These are phyloP conservation scores for Aspergillus sp. DNA, from an alignment of 2,329 filamentous ascomycete genomes.

Conservation along the genomic window DNA sequence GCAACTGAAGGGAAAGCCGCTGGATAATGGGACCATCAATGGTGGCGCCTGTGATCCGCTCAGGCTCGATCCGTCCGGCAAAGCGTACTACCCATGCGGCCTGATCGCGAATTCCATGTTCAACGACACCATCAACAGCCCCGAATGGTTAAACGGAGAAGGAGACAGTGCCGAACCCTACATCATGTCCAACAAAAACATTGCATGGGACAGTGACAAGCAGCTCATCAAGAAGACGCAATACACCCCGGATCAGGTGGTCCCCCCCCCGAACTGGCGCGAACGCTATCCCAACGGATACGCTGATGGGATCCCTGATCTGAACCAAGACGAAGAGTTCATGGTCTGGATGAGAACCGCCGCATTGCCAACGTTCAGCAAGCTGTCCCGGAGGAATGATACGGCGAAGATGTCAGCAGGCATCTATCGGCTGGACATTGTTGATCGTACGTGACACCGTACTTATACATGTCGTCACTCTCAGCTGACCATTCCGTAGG, in stretches of 20 bases:
- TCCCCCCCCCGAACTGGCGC: constrained; percentile 85
- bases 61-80: constrained; percentile 51
- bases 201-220: constrained; percentile 83
- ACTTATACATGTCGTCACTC: background rate
- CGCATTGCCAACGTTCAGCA: constrained; percentile 90
- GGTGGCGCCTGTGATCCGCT: constrained; percentile 75
- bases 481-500: constrained; percentile 50
- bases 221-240: constrained; percentile 70
- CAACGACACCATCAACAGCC: constrained; percentile 81
- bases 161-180: constrained; percentile 58
- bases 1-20: constrained; percentile 73
- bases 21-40: constrained; percentile 60
- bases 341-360: constrained; percentile 99
- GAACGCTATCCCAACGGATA: constrained; percentile 69
- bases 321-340: constrained; percentile 77
- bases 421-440: constrained; percentile 72
- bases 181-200: constrained; percentile 71
- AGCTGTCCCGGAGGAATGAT: constrained; percentile 83
- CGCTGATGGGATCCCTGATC: constrained; percentile 63
- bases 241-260: constrained; percentile 64
- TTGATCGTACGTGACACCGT: constrained; percentile 63
- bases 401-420: constrained; percentile 64
- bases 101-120: constrained; percentile 96
- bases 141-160: constrained; percentile 55
- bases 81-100: constrained; percentile 89